Evolutionary conservation across 176 grass and related monocot genomes (phyloP).

Genomic region (Carex pumila): DNA sequence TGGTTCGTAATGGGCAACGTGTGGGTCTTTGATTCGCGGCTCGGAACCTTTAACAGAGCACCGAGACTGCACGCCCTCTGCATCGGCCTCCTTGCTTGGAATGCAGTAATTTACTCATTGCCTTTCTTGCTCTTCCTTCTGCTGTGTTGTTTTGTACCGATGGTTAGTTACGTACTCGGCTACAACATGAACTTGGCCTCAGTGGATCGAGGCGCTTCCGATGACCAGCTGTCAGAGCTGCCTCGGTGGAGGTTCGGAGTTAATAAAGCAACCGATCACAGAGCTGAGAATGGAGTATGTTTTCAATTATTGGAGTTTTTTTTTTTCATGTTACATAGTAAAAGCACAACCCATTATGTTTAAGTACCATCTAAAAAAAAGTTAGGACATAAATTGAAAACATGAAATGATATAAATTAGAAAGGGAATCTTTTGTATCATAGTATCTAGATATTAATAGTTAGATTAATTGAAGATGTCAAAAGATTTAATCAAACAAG

Average conservation of each 20-base stretch:
- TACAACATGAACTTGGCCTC: slow-evolving; percentile 96
- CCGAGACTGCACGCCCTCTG: slow-evolving; percentile 76
- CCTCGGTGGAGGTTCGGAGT: slow-evolving; percentile 61
- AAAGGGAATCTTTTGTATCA: neutral
- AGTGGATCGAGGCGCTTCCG: slow-evolving; percentile 58
- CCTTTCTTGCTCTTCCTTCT: slow-evolving; percentile 95
- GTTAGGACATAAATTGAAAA: neutral
- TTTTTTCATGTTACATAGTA: neutral
- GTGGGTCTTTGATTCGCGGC: slow-evolving; percentile 90
- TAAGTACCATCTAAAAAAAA: neutral
- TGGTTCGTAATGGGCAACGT: slow-evolving; percentile 99
- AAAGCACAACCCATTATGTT: neutral
- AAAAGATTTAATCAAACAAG: neutral
- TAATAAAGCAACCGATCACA: slow-evolving; percentile 17
- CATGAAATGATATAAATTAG: neutral
- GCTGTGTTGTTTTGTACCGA: slow-evolving; percentile 87
- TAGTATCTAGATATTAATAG: neutral
- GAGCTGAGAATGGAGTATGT: slow-evolving; percentile 26
- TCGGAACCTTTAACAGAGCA: slow-evolving; percentile 57
- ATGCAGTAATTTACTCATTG: slow-evolving; percentile 84
- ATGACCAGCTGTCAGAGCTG: slow-evolving; percentile 74
- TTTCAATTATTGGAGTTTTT: neutral
- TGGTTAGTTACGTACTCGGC: slow-evolving; percentile 55
- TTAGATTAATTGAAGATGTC: neutral
- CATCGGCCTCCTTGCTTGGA: slow-evolving; percentile 72